These are phyloP conservation scores for Anthoceros angustus DNA, from an alignment of 225 moss, liverwort and hornwort species.

Conservation along the genomic window DNA sequence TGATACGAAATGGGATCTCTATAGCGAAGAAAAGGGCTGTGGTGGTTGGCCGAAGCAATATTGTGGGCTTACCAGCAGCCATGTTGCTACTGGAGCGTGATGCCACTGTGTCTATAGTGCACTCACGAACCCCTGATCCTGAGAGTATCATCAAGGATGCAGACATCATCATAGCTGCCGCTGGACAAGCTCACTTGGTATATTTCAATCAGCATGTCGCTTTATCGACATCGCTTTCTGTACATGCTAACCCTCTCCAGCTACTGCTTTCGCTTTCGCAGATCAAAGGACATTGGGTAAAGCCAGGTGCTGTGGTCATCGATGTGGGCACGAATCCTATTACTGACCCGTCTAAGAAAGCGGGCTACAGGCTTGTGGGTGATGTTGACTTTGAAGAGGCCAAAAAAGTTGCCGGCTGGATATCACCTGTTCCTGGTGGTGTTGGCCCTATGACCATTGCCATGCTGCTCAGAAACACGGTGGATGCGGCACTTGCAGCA, in stretches of 20 bases:
- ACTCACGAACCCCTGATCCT: slow-evolving; percentile 60
- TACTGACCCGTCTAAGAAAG: slow-evolving; percentile 51
- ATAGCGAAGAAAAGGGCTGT: slow-evolving; percentile 26
- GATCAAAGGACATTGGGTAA: slow-evolving; percentile 63
- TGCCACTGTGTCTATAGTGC: slow-evolving; percentile 74
- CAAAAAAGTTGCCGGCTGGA: slow-evolving; percentile 55
- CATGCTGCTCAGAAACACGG: slow-evolving; percentile 75
- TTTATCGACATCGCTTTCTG: too few relatives aligned
- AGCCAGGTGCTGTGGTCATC: slow-evolving; percentile 80
- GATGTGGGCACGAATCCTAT: slow-evolving; percentile 76
- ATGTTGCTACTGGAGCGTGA: slow-evolving; percentile 22
- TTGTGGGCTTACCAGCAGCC: neutral
- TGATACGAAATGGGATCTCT: neutral
- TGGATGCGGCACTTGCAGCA: slow-evolving; percentile 16
- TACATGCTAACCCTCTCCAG: too few relatives aligned
- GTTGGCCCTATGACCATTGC: slow-evolving; percentile 88
- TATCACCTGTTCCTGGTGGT: slow-evolving; percentile 90
- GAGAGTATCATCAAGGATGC: slow-evolving; percentile 48
- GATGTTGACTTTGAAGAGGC: slow-evolving; percentile 95
- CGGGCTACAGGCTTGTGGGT: slow-evolving; percentile 73
- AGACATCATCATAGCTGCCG: slow-evolving; percentile 78
- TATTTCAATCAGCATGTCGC: neutral
- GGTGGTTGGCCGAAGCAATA: neutral
- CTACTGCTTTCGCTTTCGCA: neutral
- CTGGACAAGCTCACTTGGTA: slow-evolving; percentile 73